A percentile compares a stretch with the other conserved stretches of the same genome.
Evolutionary conservation across 768 basidiomycete species (phyloP).

Genomic region (Boletus tomentosulus): DNA sequence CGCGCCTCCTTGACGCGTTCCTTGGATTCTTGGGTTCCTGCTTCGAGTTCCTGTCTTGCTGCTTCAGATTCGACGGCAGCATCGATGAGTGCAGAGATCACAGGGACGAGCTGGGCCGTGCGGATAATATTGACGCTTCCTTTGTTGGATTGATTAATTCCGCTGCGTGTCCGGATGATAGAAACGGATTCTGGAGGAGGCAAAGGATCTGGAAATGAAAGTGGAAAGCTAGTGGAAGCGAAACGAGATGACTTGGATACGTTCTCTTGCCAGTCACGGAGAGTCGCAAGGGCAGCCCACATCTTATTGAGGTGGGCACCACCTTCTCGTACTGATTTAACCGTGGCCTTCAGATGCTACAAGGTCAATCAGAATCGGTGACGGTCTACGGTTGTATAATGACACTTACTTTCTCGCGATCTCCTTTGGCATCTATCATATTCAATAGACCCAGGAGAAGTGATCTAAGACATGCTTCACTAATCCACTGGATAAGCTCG

Average conservation of each 20-base stretch:
- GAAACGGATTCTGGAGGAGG: conserved; percentile 45
- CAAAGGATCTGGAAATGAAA: conserved; percentile 54
- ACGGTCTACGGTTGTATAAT: not conserved
- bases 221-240: conserved; percentile 7
- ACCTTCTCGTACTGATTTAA: conserved; percentile 48
- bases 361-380: not conserved
- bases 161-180: conserved; percentile 47
- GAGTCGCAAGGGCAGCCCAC: conserved; percentile 50
- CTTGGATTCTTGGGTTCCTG: conserved; percentile 51
- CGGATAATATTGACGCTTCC: conserved; percentile 33
- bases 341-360: conserved; percentile 31
- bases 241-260: conserved; percentile 12
- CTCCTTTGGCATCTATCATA: conserved; percentile 43
- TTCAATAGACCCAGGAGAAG: conserved; percentile 60
- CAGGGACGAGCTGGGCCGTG: conserved; percentile 64
- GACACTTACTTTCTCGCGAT: conserved; percentile 31
- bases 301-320: conserved; percentile 60
- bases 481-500: conserved; percentile 51
- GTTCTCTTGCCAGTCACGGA: conserved; percentile 38
- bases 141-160: conserved; percentile 25
- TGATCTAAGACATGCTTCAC: conserved; percentile 60
- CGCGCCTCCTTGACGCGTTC: conserved; percentile 47
- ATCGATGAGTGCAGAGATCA: conserved; percentile 57
- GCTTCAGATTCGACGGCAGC: conserved; percentile 41
- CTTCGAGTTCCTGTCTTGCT: conserved; percentile 60